phyloP scores from a whole-genome alignment of 441 rosid species.

The Pelargonium australe region DNA sequence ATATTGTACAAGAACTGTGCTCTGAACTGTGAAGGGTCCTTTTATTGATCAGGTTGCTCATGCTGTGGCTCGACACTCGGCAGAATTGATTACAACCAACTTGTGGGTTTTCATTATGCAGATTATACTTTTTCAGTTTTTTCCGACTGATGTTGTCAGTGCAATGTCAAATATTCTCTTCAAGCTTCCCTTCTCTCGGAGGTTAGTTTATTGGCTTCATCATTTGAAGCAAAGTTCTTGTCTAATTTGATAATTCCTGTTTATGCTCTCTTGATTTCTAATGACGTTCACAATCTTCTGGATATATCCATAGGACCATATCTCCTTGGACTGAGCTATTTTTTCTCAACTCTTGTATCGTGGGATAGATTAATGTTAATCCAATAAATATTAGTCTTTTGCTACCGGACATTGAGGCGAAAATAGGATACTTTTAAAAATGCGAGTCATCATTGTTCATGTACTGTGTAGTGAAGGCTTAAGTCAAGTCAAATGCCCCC shows the following conservation, averaged over 20 bases:
- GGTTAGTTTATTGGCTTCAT: constrained; percentile 33
- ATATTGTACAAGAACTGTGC: background rate
- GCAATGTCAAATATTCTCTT: constrained; percentile 65
- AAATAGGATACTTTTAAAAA: too few relatives aligned
- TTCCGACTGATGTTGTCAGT: constrained; percentile 71
- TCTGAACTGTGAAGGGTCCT: constrained; percentile 11
- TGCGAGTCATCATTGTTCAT: too few relatives aligned
- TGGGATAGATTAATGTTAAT: too few relatives aligned
- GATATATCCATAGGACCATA: background rate
- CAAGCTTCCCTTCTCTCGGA: constrained; percentile 86
- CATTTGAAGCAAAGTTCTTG: constrained; percentile 5
- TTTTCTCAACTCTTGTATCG: background rate
- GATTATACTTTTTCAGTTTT: constrained; percentile 59
- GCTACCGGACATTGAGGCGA: too few relatives aligned
- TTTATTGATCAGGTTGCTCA: constrained; percentile 59
- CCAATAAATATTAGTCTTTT: too few relatives aligned
- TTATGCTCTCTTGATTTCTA: background rate
- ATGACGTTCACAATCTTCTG: background rate
- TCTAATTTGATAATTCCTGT: background rate
- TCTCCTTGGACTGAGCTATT: background rate
- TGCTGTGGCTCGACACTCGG: constrained; percentile 84
- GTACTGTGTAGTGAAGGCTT: too few relatives aligned
- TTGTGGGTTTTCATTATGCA: constrained; percentile 76
- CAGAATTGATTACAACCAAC: constrained; percentile 65
- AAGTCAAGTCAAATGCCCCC: too few relatives aligned